These are phyloP conservation scores for Neoboletus magnificus DNA, from an alignment of 768 basidiomycete genomes.

Conservation along the genomic window DNA sequence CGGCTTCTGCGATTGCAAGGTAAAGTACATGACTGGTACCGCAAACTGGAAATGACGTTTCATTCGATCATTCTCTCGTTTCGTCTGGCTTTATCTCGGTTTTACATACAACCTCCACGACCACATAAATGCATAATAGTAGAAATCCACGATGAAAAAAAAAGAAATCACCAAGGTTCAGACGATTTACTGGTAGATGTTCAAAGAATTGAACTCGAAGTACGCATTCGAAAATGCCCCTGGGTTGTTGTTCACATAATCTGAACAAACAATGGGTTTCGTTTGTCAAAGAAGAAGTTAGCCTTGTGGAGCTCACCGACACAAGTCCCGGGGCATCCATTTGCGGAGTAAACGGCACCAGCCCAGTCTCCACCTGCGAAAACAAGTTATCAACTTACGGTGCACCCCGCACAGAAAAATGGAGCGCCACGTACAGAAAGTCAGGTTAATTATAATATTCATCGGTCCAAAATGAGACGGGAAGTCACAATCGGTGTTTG, in stretches of 20 bases:
- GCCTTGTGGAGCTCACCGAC: constrained; percentile 17
- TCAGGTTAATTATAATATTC: constrained; percentile 21
- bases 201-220: constrained; percentile 23
- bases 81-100: background rate
- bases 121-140: background rate
- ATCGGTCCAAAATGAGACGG: constrained; percentile 14
- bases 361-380: constrained; percentile 31
- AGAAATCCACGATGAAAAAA: background rate
- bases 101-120: background rate
- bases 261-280: constrained; percentile 38
- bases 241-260: constrained; percentile 43
- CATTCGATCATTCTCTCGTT: background rate
- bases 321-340: constrained; percentile 27
- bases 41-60: background rate
- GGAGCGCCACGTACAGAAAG: constrained; percentile 16
- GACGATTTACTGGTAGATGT: constrained; percentile 16
- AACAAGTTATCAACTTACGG: background rate
- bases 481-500: constrained; percentile 14
- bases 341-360: constrained; percentile 13
- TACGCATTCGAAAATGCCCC: constrained; percentile 16
- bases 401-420: background rate
- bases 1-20: background rate
- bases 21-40: background rate
- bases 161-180: too few species aligned
- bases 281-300: background rate